Conservation (phyloP, 2,329 filamentous ascomycete genomes). For the Mycosphaerella sp. region DNA sequence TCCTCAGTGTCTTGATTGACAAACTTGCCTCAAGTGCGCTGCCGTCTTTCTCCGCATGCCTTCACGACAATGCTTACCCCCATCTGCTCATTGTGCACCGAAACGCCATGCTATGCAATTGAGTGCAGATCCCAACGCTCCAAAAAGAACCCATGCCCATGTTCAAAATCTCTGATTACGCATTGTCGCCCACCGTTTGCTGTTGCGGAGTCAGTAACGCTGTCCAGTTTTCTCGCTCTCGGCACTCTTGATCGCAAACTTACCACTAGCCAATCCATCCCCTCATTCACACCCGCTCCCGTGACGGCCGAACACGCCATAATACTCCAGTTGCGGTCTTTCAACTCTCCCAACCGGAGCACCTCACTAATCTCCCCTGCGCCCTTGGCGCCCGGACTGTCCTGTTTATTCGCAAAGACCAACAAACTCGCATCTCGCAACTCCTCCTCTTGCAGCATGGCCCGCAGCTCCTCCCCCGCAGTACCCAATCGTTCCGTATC, state of each 20-base stretch:
- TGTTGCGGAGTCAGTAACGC: slow-evolving; percentile 10
- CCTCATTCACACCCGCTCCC: slow-evolving; percentile 87
- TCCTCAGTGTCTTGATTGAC: background rate
- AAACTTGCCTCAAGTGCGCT: slow-evolving; percentile 2
- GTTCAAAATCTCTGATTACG: slow-evolving; percentile 7
- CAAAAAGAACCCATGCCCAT: background rate
- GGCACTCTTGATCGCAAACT: slow-evolving; percentile 31
- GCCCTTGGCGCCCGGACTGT: slow-evolving; percentile 93
- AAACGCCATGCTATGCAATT: slow-evolving; percentile 10
- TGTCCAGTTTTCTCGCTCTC: background rate
- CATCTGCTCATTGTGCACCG: background rate
- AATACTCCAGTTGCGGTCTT: slow-evolving; percentile 98
- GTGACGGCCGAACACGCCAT: slow-evolving; percentile 96
- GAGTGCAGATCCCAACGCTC: slow-evolving; percentile 2
- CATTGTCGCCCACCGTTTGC: slow-evolving; percentile 26
- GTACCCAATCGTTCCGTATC: slow-evolving; percentile 94
- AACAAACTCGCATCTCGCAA: slow-evolving; percentile 84
- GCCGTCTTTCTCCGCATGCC: slow-evolving; percentile 10
- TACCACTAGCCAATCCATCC: slow-evolving; percentile 98
- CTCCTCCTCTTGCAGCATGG: slow-evolving; percentile 97
- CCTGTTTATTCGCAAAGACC: slow-evolving; percentile 98
- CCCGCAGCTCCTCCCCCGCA: slow-evolving; percentile 82
- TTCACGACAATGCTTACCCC: slow-evolving; percentile 6
- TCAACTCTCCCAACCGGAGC: slow-evolving; percentile 78
- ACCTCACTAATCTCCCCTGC: slow-evolving; percentile 96